Base-by-base conservation (phyloP, 805 yeast species). In the Suhomyces sp. region DNA sequence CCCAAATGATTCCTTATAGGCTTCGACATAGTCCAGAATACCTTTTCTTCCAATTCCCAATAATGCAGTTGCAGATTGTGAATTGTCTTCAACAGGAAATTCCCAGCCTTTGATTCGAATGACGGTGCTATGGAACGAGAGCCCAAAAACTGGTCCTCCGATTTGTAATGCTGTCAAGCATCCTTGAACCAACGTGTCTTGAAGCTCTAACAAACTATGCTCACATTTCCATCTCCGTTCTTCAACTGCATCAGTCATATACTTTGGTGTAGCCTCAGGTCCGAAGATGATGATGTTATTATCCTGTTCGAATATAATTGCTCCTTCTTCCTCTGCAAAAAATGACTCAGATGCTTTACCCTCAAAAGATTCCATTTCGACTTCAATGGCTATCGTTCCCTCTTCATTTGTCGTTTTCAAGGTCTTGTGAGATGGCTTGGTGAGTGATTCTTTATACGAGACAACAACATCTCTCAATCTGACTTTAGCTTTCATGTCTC, bases 401-500 rank as follows among this genome's bases (percentile, higher is more conserved):
- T 50, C 44, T 3, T 50, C 58, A n/a, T n/a, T n/a, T 4, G 46
- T 43, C 6, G 19, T 6, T 3, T 13, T 14, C 8, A 25, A 12
- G 5, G 31, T 6, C 4, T n/a, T 15, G 3, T 11, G 17, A 2
- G 36, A 28, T 3, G 36, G 12, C 19, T 30, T 36, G 28, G 40
- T 23, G 16, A 55, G 53, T 8, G 87, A 76, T 58, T 93, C 98
- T 53, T 86, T 88, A 58, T 85, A 91, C 0, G 97, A 84, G 4
- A 93, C 96, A 65, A 80, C 86, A 14, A 93, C 86, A 34, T 81
- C 81, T 29, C 96, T 88, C 25, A 88, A 71, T 20, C 80, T 81
- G 1, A 86, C 83, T 37, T 81, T 79, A 3, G 95, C 96, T 55
- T 83, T 82, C 72, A 88, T 70, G 39, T 88, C 95, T 27, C 75